Base-by-base conservation (phyloP, 2,329 filamentous ascomycete genomes). In the Stagonosporopsis rhizophila region DNA sequence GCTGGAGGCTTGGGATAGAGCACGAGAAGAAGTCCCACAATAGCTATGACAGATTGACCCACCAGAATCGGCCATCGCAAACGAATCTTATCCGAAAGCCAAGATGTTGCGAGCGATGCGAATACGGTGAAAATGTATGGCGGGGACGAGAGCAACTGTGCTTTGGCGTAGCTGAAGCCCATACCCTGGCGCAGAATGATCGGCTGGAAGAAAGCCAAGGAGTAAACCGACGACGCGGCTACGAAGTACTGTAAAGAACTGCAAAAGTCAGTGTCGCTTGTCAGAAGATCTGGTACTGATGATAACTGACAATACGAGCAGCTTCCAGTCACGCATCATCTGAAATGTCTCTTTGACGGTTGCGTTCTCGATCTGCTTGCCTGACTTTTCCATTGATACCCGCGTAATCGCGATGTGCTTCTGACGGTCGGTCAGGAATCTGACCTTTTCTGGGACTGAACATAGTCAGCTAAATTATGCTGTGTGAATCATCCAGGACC, bases 181-280 rank as follows among this genome's bases (percentile, higher is more conserved):
- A 69, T 66, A 3, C 66, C 65, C 42, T 70, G 52, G 23, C 66
- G 60, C 5, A 70, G 63, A 28, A 70, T 69, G 11, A 70, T 68
- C 5, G 66, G 64, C 14, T 61, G 59, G 44, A 70, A 69, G 44
- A 65, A 68, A 4, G 60, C 58, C n/a, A 67, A 37, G 2, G 65
- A 65, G 50, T 69, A 69, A 1, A 68, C 64, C 20, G 58, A 67
- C 3, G 69, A 72, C 1, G 66, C 69, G 6, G 63, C 65, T 3
- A 72, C 64, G 44, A 72, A 73, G 59, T 72, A 71, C 39, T 72
- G 66, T 5, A 73, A 22, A 4, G 59, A 66, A 56, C 65, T 68
- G 34, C 11, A 8, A 8, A n/a, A 11, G 20, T 64, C 17, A 61
- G 50, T 48, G 25, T 38, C 5, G 19, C 8, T 4, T 30, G 22